Conservation (phyloP, 2,329 filamentous ascomycete genomes). For the Fusarium beomiforme region DNA sequence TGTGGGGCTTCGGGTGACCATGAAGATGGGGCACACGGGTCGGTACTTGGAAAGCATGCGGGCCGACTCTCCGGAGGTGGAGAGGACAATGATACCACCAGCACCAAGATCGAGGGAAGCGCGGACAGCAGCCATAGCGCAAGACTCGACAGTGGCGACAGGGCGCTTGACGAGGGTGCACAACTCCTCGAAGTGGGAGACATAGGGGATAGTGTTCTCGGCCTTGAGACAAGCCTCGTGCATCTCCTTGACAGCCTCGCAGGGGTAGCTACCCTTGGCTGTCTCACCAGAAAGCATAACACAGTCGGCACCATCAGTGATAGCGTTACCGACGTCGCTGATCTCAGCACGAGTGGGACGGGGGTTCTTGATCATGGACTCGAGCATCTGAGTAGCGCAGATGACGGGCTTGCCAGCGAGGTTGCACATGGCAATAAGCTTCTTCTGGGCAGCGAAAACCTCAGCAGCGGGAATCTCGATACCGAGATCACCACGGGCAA, state of each 20-base stretch:
- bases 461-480: slow-evolving; percentile 99
- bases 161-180: slow-evolving; percentile 84
- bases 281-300: slow-evolving; percentile 99
- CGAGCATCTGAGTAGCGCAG: slow-evolving; percentile 99
- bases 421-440: slow-evolving; percentile 99
- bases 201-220: slow-evolving; percentile 96
- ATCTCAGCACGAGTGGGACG: slow-evolving; percentile 98
- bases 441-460: slow-evolving; percentile 99
- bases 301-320: slow-evolving; percentile 97
- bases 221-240: slow-evolving; percentile 96
- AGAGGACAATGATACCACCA: slow-evolving; percentile 94
- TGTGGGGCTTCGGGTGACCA: slow-evolving; percentile 89
- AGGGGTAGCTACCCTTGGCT: slow-evolving; percentile 95
- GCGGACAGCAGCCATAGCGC: slow-evolving; percentile 95
- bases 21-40: slow-evolving; percentile 98
- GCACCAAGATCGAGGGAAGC: slow-evolving; percentile 96
- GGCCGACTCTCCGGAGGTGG: slow-evolving; percentile 93
- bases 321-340: slow-evolving; percentile 97
- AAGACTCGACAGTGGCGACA: slow-evolving; percentile 89
- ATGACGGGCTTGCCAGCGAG: slow-evolving; percentile 98
- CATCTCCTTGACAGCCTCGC: slow-evolving; percentile 96
- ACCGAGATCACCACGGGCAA: slow-evolving; percentile 93
- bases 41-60: slow-evolving; percentile 98
- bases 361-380: slow-evolving; percentile 99
- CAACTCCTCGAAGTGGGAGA: slow-evolving; percentile 96